phyloP scores from a whole-genome alignment of 768 basidiomycete genomes.

The Lactifluus volemus region DNA sequence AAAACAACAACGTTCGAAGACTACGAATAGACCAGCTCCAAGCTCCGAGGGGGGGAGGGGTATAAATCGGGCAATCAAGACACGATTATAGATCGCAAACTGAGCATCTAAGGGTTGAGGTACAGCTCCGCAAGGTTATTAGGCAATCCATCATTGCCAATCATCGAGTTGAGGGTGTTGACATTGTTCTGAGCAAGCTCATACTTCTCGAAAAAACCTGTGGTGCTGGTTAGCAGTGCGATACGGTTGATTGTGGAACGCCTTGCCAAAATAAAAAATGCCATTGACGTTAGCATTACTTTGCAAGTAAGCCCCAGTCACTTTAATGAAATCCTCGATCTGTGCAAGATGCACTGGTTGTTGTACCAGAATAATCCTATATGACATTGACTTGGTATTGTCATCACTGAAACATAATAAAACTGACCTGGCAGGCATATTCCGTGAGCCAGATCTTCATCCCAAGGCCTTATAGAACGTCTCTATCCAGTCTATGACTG shows the following conservation, averaged over 20 bases:
- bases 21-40: slow-evolving; percentile 3
- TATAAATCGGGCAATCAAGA: background rate
- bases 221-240: background rate
- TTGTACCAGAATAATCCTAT: slow-evolving; percentile 47
- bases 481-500: slow-evolving; percentile 31
- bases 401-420: background rate
- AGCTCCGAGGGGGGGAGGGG: background rate
- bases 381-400: background rate
- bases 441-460: slow-evolving; percentile 56
- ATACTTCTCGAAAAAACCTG: slow-evolving; percentile 19
- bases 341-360: slow-evolving; percentile 28
- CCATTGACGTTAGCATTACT: slow-evolving; percentile 30
- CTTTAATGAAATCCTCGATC: slow-evolving; percentile 28
- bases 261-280: slow-evolving; percentile 56
- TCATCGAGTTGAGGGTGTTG: slow-evolving; percentile 44
- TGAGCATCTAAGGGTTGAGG: slow-evolving; percentile 26
- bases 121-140: slow-evolving; percentile 45
- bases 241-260: slow-evolving; percentile 20
- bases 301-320: slow-evolving; percentile 34
- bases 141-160: slow-evolving; percentile 37
- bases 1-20: background rate
- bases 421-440: slow-evolving; percentile 51
- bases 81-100: background rate
- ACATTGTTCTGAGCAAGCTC: slow-evolving; percentile 33
- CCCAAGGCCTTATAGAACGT: slow-evolving; percentile 24